phyloP scores from a whole-genome alignment of 805 yeast species.

The Allodekkera sacchari region DNA sequence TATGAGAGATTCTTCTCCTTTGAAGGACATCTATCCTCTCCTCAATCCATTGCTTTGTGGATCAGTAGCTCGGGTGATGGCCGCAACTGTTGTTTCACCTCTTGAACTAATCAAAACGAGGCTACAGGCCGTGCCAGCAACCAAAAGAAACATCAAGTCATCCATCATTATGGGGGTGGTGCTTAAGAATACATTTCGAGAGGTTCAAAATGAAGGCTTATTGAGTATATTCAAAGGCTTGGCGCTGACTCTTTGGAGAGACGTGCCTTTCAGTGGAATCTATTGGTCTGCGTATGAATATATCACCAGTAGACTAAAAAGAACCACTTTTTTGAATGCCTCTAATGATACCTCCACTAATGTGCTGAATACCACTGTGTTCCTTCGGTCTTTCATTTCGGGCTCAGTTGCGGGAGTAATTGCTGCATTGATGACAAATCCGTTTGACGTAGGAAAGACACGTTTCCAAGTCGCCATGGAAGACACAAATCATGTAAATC shows the following conservation, averaged over 20 bases:
- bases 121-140: slow-evolving; percentile 74
- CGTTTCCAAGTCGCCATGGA: slow-evolving; percentile 64
- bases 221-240: slow-evolving; percentile 74
- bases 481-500: slow-evolving; percentile 10
- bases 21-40: slow-evolving; percentile 26
- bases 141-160: slow-evolving; percentile 16
- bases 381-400: slow-evolving; percentile 59
- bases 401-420: slow-evolving; percentile 80
- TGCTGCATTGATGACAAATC: slow-evolving; percentile 85
- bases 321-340: slow-evolving; percentile 16
- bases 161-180: slow-evolving; percentile 40
- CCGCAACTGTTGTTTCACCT: slow-evolving; percentile 84
- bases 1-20: slow-evolving; percentile 65
- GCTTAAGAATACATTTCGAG: slow-evolving; percentile 23
- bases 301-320: slow-evolving; percentile 23
- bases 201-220: slow-evolving; percentile 50
- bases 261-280: slow-evolving; percentile 92
- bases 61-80: slow-evolving; percentile 67
- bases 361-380: slow-evolving; percentile 27
- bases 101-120: slow-evolving; percentile 82
- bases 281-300: slow-evolving; percentile 88
- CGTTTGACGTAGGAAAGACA: slow-evolving; percentile 96
- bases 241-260: slow-evolving; percentile 88
- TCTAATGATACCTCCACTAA: slow-evolving; percentile 5
- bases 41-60: slow-evolving; percentile 82